These are phyloP conservation scores for Arabis alpina DNA, from an alignment of 345 rosid species.

Conservation along the genomic window DNA sequence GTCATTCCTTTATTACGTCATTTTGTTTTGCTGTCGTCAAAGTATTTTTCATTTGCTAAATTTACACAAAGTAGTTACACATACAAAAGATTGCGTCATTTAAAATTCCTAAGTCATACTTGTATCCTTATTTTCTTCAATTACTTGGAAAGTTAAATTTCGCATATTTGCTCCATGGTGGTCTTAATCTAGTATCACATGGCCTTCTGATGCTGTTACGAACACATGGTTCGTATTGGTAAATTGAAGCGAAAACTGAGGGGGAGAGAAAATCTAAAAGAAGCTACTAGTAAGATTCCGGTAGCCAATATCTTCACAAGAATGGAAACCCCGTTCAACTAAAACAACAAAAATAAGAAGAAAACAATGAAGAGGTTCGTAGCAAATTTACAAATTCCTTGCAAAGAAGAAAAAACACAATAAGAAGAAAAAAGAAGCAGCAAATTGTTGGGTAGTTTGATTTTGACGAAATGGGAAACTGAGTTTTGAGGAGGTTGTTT, in stretches of 20 bases:
- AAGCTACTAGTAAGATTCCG: conserved; percentile 38
- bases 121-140: too few relatives aligned
- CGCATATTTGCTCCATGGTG: too few relatives aligned
- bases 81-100: too few relatives aligned
- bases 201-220: not conserved
- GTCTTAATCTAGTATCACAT: too few relatives aligned
- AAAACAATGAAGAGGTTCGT: conserved; percentile 40
- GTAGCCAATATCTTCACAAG: conserved; percentile 46
- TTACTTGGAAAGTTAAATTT: too few relatives aligned
- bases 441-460: conserved; percentile 33
- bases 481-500: conserved; percentile 4
- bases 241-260: not conserved
- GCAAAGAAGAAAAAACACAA: conserved; percentile 16
- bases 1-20: not conserved
- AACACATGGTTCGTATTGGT: too few relatives aligned
- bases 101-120: too few relatives aligned
- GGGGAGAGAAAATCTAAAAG: not conserved
- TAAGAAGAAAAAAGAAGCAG: not conserved
- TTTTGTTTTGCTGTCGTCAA: too few relatives aligned
- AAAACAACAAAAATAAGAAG: conserved; percentile 39
- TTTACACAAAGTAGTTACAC: too few relatives aligned
- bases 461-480: conserved; percentile 25
- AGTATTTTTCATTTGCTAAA: too few relatives aligned
- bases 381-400: conserved; percentile 46
- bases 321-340: conserved; percentile 42